Evolutionary conservation across 2,329 filamentous ascomycete species (phyloP).

Genomic region (Hypoxylon sp.): DNA sequence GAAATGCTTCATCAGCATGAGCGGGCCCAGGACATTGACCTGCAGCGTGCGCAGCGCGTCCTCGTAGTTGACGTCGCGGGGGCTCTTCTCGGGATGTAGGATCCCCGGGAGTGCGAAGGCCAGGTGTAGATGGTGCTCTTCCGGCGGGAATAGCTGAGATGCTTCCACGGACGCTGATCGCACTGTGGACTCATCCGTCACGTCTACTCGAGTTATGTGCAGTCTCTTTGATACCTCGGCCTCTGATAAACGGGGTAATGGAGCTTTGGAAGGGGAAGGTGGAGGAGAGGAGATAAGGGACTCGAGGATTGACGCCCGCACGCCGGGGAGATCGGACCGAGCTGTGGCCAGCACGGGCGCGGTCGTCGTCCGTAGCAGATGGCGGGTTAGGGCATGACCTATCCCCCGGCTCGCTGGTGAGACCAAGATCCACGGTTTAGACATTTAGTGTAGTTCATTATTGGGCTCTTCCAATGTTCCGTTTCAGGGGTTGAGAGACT

Average conservation of each 20-base stretch:
- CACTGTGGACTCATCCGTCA: constrained; percentile 74
- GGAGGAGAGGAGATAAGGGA: constrained; percentile 51
- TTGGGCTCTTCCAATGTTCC: background rate
- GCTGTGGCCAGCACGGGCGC: constrained; percentile 65
- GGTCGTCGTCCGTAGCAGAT: constrained; percentile 63
- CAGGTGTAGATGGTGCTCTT: constrained; percentile 74
- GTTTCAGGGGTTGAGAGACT: background rate
- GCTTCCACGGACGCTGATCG: constrained; percentile 67
- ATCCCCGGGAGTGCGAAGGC: constrained; percentile 79
- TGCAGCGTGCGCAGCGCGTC: constrained; percentile 77
- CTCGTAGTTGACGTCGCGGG: constrained; percentile 72
- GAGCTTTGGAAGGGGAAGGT: constrained; percentile 46
- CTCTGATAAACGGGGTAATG: constrained; percentile 22
- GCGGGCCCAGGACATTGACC: constrained; percentile 80
- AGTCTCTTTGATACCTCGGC: constrained; percentile 54
- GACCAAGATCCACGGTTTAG: constrained; percentile 66
- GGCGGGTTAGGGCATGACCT: constrained; percentile 64
- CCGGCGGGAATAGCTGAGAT: constrained; percentile 65
- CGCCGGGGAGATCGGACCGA: constrained; percentile 56
- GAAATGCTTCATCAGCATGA: constrained; percentile 85
- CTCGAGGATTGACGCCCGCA: constrained; percentile 55
- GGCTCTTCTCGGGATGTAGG: constrained; percentile 80
- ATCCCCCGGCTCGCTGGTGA: constrained; percentile 65
- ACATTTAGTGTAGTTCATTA: constrained; percentile 53
- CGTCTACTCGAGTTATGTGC: constrained; percentile 60